Evolutionary conservation across 768 basidiomycete species (phyloP), one percentile per base, ranked within the genome.

Genomic region (Dioszegia crocea): DNA sequence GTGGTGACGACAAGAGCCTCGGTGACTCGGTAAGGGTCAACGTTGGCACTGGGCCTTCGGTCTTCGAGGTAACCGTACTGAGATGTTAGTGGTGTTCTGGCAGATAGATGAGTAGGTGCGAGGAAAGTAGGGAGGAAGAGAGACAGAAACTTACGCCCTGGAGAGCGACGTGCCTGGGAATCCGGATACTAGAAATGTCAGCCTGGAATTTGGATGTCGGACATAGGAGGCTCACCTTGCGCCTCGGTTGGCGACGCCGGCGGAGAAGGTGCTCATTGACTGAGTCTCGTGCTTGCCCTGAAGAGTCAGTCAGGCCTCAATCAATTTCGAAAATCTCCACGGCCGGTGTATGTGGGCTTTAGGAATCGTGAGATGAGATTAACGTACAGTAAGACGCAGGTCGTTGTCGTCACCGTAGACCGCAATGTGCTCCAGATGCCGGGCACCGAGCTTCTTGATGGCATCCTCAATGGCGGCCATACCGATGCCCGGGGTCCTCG

Each of bases 401-500:
- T 98, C 96, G 79, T 98, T 99, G 83, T 94, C 91, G 77, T 94
- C 91, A 63, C 94, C 94, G 78, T 96, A 98, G 43, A 96, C 91
- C 39, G 90, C 90, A 66, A 96, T 96, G 82, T 97, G 93, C 79
- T 97, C 87, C 60, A 87, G 82, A 79, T 99, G 96, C 77, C 85
- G 85, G 81, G 87, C 87, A 68, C 85, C 80, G 60, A 99, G 82
- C 81, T 94, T 97, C 82, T 88, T 87, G 76, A 98, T 96, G 55
- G 91, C 92, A 44, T 84, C 85, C 67, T 98, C 88, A 75, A 98
- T 98, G 63, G 79, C 73, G 80, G 92, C 88, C 81, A 91, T 90
- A 71, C 96, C 96, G 78, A 89, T 91, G 59, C 66, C 77, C 43
- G 86, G 84, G 77, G 91, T 89, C 62, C 96, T 91, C 88, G 94